Evolutionary conservation across 371 early-diverging fungal genomes (phyloP).

Genomic region (Saksenaea oblongispora): DNA sequence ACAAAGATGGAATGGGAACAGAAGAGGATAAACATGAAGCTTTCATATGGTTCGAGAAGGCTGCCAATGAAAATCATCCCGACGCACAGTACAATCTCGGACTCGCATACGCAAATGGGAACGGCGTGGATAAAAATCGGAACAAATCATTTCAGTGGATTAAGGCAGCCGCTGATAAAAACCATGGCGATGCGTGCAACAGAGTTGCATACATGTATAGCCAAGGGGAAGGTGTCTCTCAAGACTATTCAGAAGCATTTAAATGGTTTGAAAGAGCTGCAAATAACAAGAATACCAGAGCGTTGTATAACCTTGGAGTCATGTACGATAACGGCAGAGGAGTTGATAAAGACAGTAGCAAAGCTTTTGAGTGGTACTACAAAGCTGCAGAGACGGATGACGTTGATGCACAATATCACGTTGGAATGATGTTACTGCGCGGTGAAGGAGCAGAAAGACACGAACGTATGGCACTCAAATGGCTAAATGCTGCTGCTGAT

Average conservation of each 20-base stretch:
- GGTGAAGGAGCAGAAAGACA: conserved; percentile 41
- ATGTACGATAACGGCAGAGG: conserved; percentile 96
- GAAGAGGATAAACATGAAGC: conserved; percentile 1
- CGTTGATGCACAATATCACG: conserved; percentile 61
- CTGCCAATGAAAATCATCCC: conserved; percentile 11
- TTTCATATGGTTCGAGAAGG: not conserved
- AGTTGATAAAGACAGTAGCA: conserved; percentile 51
- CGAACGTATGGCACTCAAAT: too few species aligned
- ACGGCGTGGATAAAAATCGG: conserved; percentile 4
- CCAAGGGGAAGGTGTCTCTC: too few species aligned
- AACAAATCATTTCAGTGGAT: too few species aligned
- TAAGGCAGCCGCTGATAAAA: too few species aligned
- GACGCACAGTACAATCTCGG: conserved; percentile 12
- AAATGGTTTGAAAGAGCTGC: too few species aligned
- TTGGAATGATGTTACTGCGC: conserved; percentile 81
- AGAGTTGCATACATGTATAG: too few species aligned
- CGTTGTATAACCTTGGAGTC: conserved; percentile 79
- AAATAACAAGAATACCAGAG: conserved; percentile 25
- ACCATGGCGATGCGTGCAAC: too few species aligned
- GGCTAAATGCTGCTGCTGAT: too few species aligned
- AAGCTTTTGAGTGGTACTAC: conserved; percentile 78
- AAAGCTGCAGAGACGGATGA: conserved; percentile 66
- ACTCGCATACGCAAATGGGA: conserved; percentile 11
- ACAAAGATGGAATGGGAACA: not conserved
- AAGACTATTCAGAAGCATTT: too few species aligned